Evolutionary conservation across 2,329 filamentous ascomycete species (phyloP).

Genomic region (Verticillium tricorpus): DNA sequence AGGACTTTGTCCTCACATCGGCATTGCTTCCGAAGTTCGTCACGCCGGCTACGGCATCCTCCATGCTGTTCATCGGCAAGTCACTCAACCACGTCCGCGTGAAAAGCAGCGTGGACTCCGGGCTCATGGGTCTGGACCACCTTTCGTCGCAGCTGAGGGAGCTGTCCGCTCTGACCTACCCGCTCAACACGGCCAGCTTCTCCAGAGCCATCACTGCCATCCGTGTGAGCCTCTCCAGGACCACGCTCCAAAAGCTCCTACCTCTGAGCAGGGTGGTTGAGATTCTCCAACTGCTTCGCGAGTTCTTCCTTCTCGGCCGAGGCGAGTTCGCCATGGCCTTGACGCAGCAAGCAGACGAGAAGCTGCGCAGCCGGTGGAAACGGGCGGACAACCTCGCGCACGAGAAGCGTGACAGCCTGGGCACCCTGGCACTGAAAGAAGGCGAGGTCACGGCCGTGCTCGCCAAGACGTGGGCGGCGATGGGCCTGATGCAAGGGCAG

Average conservation of each 20-base stretch:
- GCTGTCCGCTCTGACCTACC: conserved; percentile 65
- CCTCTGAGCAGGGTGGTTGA: conserved; percentile 74
- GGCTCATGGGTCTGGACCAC: conserved; percentile 50
- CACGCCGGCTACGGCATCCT: conserved; percentile 65
- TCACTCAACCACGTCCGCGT: conserved; percentile 79
- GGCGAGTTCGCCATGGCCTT: conserved; percentile 90
- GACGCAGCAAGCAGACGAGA: conserved; percentile 79
- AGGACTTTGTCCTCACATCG: conserved; percentile 56
- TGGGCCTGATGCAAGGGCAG: conserved; percentile 69
- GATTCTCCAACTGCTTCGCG: conserved; percentile 70
- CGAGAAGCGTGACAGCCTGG: conserved; percentile 54
- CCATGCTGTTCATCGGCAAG: conserved; percentile 86
- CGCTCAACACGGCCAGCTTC: conserved; percentile 68
- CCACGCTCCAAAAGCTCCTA: conserved; percentile 75
- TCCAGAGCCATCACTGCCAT: conserved; percentile 71
- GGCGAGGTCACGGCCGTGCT: conserved; percentile 78
- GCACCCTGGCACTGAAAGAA: conserved; percentile 72
- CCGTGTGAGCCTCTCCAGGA: conserved; percentile 75
- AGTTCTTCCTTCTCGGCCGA: conserved; percentile 81
- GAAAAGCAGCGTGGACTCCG: conserved; percentile 39
- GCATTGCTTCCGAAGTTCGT: conserved; percentile 76
- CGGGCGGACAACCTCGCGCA: conserved; percentile 54
- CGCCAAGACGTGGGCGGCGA: conserved; percentile 69
- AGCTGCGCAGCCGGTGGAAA: conserved; percentile 68
- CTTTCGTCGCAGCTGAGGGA: conserved; percentile 65